Percentiles rank a stretch among this genome's conserved stretches.
Conservation (phyloP, 331 rosid species). For the Quercus phellos region DNA sequence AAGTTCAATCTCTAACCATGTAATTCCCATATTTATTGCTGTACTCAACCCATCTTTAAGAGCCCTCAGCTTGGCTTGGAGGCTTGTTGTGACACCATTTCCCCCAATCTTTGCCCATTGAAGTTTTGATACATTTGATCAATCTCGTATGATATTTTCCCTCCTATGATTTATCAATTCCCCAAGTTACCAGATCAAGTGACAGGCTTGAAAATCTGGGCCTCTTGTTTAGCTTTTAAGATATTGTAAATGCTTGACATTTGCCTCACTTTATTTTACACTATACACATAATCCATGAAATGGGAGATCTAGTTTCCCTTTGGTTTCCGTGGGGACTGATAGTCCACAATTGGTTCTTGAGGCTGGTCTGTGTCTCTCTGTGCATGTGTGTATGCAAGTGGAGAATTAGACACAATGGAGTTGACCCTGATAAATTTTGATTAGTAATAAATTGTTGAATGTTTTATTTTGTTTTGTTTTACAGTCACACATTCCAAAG, state of each 20-base stretch:
- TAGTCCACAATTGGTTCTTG: not conserved
- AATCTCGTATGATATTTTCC: not conserved
- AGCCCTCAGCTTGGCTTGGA: too few relatives aligned
- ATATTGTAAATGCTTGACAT: too few relatives aligned
- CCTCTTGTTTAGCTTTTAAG: too few relatives aligned
- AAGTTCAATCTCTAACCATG: too few relatives aligned
- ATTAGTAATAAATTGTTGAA: not conserved
- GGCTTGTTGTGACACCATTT: too few relatives aligned
- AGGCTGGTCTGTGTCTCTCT: not conserved
- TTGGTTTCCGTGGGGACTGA: not conserved
- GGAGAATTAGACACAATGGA: not conserved
- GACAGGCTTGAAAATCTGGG: too few relatives aligned
- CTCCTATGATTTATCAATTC: too few relatives aligned
- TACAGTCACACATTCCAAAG: constrained; percentile 76
- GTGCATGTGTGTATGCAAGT: not conserved
- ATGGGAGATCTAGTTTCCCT: not conserved
- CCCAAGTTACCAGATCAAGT: too few relatives aligned
- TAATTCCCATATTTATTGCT: too few relatives aligned
- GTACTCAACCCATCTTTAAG: too few relatives aligned
- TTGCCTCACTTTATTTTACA: not conserved
- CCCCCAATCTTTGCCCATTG: not conserved
- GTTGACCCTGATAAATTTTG: not conserved
- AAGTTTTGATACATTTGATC: not conserved
- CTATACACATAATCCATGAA: not conserved
- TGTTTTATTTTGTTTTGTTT: not conserved